Evolutionary conservation across 2,329 filamentous ascomycete species (phyloP), one percentile per base, ranked within the genome.

Genomic region (Helicocarpus griseus): DNA sequence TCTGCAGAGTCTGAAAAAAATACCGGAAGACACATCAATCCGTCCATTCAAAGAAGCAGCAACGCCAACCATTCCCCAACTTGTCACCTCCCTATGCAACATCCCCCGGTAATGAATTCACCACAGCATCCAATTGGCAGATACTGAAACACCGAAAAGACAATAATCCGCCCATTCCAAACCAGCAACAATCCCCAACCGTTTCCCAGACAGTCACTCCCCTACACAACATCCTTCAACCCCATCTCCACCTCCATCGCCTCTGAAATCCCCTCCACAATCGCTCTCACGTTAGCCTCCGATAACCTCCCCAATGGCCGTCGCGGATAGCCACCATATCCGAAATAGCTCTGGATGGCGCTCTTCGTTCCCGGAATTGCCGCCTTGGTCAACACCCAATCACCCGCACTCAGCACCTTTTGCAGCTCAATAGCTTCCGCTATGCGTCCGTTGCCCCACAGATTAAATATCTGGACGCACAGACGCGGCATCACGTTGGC

Each of bases 401-500:
- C 89, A 39, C 83, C 86, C 65, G 81, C 82, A 63, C 83, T 84
- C 56, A 94, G 77, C 17, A 84, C 71, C 72, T 86, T 85, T 65
- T 95, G 89, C 58, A 89, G 75, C 59, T 79, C 80, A 55, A 85
- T 79, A 4, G 88, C 86, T 73, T 94, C 87, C 28, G 87, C 82
- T 54, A 77, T 78, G 72, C 86, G 85, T 51, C 87, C 88, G 65
- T 85, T 77, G 8, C 77, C 76, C 70, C 85, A 93, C 50, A 91
- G 76, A 63, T 87, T 80, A 83, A 88, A 93, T 29, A 94, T 81
- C 65, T 81, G 82, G 51, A 86, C 86, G 63, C 87, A 93, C 11
- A 86, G 75, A 73, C 90, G 90, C 53, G 89, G 89, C 69, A 91
- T 80, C 52, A 94, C 87, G 63, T 94, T 95, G 55, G 88, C 89